Evolutionary conservation across 2,329 filamentous ascomycete genomes (phyloP), one percentile per base, ranked within the genome.

Genomic region (Xylogone sp.): DNA sequence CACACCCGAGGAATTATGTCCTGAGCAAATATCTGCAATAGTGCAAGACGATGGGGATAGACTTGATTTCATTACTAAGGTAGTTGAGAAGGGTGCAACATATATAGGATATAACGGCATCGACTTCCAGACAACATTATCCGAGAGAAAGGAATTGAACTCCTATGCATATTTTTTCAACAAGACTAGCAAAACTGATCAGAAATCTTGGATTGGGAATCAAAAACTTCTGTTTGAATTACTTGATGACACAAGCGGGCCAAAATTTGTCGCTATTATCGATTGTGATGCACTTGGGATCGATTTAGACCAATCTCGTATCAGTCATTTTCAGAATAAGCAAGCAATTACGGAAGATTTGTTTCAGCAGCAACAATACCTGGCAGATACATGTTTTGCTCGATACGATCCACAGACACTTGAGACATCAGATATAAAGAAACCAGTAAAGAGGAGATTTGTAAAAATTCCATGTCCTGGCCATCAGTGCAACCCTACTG

Each of bases 381-480:
- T 63, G 8, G 51, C 53, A 10, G 57, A 59, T 19, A 61, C 61
- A 48, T 58, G 50, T 42, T 52, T 65, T 21, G 59, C 61, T 27
- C 21, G 46, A 42, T 63, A 54, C 46, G 34, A 51, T 13, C 16
- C 50, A 3, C 1, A 39, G 5, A 50, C 42, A 12, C 48, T 62
- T 20, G 58, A 64, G 19, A 57, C 45, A 4, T 20, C 48, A 21
- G 50, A 53, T 44, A 45, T 53, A 43, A 46, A 59, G 22, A 64
- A 60, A 45, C 65, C 66, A 1, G 46, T 64, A 5, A 50, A 67
- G 24, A 50, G 63, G 21, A 53, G 58, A n/a, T 48, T 58, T n/a
- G 62, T 71, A 24, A 68, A 57, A 31, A 54, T 71, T 1, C 53
- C 63, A 1, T 72, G 70, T 44, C 70, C 70, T 1, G 53, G 58